Percentiles rank a stretch among this genome's conserved stretches.
These are phyloP conservation scores for Kluyveromyces siamensis DNA, from an alignment of 805 yeast species.

Conservation along the genomic window DNA sequence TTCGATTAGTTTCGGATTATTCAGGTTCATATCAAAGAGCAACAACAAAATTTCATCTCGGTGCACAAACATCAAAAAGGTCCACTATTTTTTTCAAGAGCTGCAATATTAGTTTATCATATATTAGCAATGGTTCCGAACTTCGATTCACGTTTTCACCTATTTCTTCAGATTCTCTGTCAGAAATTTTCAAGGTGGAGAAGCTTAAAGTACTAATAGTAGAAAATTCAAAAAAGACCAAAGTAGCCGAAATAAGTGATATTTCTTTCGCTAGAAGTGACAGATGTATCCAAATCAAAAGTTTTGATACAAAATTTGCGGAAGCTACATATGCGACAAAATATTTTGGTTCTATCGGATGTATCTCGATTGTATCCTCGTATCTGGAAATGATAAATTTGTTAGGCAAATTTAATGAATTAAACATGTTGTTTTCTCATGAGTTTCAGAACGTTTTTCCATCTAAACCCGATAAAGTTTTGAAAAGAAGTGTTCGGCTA, in stretches of 20 bases:
- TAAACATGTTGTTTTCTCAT: not conserved
- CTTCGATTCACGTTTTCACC: not conserved
- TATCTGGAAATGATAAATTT: not conserved
- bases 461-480: slow-evolving; percentile 2
- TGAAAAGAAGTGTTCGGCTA: slow-evolving; percentile 22
- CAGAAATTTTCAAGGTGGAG: not conserved
- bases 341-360: not conserved
- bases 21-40: not conserved
- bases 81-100: not conserved
- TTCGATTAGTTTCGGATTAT: not conserved
- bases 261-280: not conserved
- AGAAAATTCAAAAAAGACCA: not conserved
- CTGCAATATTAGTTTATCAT: not conserved
- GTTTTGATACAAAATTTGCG: not conserved
- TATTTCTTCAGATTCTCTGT: not conserved
- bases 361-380: not conserved
- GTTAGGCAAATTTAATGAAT: not conserved
- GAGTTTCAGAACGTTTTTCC: not conserved
- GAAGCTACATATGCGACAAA: not conserved
- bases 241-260: not conserved
- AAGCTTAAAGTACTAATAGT: not conserved
- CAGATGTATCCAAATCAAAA: not conserved
- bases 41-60: not conserved
- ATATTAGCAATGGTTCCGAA: not conserved
- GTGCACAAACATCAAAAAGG: not conserved